Evolutionary conservation across 768 basidiomycete genomes (phyloP).

Genomic region (Calvatia gigantea): DNA sequence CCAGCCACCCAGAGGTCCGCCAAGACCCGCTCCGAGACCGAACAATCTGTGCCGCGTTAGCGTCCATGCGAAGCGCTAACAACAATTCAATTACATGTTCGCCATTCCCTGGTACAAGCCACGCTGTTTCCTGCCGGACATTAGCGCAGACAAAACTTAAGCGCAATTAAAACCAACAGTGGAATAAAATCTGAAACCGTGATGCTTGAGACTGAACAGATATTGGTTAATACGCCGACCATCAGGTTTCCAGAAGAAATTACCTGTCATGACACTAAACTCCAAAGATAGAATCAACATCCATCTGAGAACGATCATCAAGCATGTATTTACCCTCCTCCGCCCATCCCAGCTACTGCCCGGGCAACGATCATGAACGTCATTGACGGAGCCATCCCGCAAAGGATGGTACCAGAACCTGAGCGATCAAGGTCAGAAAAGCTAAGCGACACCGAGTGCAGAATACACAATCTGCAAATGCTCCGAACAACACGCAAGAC

Average conservation of each 20-base stretch:
- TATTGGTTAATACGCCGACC: constrained; percentile 20
- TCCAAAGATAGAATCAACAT: constrained; percentile 23
- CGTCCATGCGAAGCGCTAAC: constrained; percentile 2
- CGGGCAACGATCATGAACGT: constrained; percentile 74
- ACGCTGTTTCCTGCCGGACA: constrained; percentile 61
- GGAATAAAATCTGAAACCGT: constrained; percentile 88
- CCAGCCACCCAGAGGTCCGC: constrained; percentile 82
- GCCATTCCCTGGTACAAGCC: constrained; percentile 91
- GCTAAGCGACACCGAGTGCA: not conserved
- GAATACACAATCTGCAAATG: not conserved
- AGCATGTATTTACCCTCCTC: constrained; percentile 68
- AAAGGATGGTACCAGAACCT: constrained; percentile 83
- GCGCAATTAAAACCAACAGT: constrained; percentile 47
- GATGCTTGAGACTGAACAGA: constrained; percentile 67
- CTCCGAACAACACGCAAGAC: not conserved
- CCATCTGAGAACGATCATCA: constrained; percentile 13
- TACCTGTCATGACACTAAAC: constrained; percentile 81
- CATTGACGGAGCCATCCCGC: constrained; percentile 89
- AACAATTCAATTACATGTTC: constrained; percentile 60
- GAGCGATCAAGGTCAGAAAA: constrained; percentile 11
- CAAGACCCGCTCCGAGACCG: constrained; percentile 78
- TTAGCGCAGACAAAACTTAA: constrained; percentile 4
- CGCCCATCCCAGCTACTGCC: constrained; percentile 87
- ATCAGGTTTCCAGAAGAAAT: constrained; percentile 10
- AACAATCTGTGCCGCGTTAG: constrained; percentile 51